These are phyloP conservation scores for Exophiala aquamarina DNA, from an alignment of 2,329 filamentous ascomycete species.

Conservation along the genomic window DNA sequence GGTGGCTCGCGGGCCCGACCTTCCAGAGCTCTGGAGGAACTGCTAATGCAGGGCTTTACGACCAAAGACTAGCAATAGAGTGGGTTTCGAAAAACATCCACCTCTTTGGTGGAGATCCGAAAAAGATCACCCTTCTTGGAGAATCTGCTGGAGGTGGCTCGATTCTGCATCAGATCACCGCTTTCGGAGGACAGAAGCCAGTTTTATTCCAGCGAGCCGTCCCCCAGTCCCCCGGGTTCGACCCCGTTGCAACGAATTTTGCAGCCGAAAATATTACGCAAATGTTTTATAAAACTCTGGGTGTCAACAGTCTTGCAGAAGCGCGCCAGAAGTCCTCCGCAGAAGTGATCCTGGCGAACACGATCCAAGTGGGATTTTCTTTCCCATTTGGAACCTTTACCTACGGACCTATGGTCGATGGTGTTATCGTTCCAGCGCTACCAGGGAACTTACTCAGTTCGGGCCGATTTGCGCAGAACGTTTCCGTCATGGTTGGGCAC, in stretches of 20 bases:
- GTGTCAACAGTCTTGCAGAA: conserved; percentile 46
- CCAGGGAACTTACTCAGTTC: conserved; percentile 44
- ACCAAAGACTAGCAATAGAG: conserved; percentile 57
- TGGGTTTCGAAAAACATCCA: conserved; percentile 58
- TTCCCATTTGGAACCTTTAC: conserved; percentile 41
- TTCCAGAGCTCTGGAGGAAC: conserved; percentile 42
- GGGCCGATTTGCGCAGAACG: conserved; percentile 44
- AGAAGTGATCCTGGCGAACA: conserved; percentile 46
- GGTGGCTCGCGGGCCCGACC: conserved; percentile 48
- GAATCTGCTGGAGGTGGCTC: conserved; percentile 54
- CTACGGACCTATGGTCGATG: conserved; percentile 50
- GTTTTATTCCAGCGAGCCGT: conserved; percentile 42
- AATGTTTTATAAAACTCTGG: conserved; percentile 41
- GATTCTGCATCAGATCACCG: conserved; percentile 57
- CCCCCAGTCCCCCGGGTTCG: conserved; percentile 44
- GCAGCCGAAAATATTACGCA: conserved; percentile 41
- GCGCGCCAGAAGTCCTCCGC: conserved; percentile 42
- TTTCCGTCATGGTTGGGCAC: conserved; percentile 48
- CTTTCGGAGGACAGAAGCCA: conserved; percentile 44
- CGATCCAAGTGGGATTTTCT: conserved; percentile 39
- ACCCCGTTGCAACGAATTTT: conserved; percentile 34
- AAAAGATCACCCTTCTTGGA: conserved; percentile 52
- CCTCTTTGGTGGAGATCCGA: conserved; percentile 55
- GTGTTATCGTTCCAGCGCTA: conserved; percentile 46
- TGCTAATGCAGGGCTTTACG: conserved; percentile 52